Evolutionary conservation across 2,329 filamentous ascomycete species (phyloP), one percentile per base, ranked within the genome.

Genomic region (Tolypocladium endophyticum): DNA sequence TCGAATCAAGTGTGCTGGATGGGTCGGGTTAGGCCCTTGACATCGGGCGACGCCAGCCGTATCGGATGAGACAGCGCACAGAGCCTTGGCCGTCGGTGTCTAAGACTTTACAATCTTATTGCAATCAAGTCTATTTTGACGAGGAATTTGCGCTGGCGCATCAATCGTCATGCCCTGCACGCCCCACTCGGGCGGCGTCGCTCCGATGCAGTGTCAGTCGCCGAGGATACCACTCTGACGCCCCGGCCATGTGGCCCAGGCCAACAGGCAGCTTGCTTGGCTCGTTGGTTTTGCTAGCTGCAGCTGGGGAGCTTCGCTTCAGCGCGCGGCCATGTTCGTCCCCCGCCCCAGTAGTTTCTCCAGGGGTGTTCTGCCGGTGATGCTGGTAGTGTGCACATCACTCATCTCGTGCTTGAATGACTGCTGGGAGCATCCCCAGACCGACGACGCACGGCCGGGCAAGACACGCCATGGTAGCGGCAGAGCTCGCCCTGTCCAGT

Each of bases 101-200:
- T 63, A 33, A 62, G 62, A 63, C 62, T 57, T 63, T 59, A 52
- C 58, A 59, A 59, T 60, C 62, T 62, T 59, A 59, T 57, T 60
- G 62, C 59, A 61, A 61, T 56, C 58, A 62, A 63, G 60, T 62
- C 60, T 63, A 63, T 62, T 58, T 61, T 52, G 33, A 59, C 41
- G 30, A 58, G 60, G 60, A 58, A 61, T 60, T 50, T 54, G 35
- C 47, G 0, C 18, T 14, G 23, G 47, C n/a, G 16, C 14, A 30
- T 30, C 45, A 50, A 30, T 30, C 28, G 30, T 52, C 14, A 30
- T 20, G 25, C 12, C 25, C 30, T 4, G 12, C 45, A 20, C 25
- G 45, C 45, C 28, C 47, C 47, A 28, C 47, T 18, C 7, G 47
- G 47, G 3, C 12, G 23, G 23, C 18, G 23, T 50, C 18, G 45